Conservation (phyloP, 2,329 filamentous ascomycete species). For the Beauveria sp. region DNA sequence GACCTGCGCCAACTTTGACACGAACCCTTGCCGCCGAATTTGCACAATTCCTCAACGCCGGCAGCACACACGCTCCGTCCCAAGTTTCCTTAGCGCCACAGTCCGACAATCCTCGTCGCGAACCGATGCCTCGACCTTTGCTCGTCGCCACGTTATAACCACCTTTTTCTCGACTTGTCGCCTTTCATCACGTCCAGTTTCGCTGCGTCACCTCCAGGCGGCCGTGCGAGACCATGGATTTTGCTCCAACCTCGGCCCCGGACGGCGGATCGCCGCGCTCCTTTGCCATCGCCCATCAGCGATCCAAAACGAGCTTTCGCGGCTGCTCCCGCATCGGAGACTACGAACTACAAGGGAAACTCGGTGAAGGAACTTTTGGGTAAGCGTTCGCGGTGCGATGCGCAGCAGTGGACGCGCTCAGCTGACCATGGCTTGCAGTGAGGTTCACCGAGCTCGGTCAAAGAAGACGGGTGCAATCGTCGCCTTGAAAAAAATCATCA, state of each 20-base stretch:
- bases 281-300: constrained; percentile 50
- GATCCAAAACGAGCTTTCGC: constrained; percentile 55
- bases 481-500: constrained; percentile 96
- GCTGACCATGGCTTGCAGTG: constrained; percentile 36
- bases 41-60: not conserved
- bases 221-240: constrained; percentile 21
- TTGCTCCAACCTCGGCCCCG: constrained; percentile 22
- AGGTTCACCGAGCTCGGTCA: constrained; percentile 84
- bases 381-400: constrained; percentile 29
- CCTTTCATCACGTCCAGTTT: not conserved
- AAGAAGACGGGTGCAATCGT: constrained; percentile 67
- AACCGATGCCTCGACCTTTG: not conserved
- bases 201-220: not conserved
- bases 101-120: not conserved
- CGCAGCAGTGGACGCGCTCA: constrained; percentile 11
- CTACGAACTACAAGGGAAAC: constrained; percentile 73
- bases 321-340: constrained; percentile 80
- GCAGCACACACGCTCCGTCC: not conserved
- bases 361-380: constrained; percentile 95
- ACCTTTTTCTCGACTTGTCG: not conserved
- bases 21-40: not conserved
- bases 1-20: not conserved
- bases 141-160: not conserved
- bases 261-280: constrained; percentile 44
- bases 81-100: not conserved